Evolutionary conservation across 768 basidiomycete genomes (phyloP), one percentile per base, ranked within the genome.

Genomic region (Coprinellus micaceus): DNA sequence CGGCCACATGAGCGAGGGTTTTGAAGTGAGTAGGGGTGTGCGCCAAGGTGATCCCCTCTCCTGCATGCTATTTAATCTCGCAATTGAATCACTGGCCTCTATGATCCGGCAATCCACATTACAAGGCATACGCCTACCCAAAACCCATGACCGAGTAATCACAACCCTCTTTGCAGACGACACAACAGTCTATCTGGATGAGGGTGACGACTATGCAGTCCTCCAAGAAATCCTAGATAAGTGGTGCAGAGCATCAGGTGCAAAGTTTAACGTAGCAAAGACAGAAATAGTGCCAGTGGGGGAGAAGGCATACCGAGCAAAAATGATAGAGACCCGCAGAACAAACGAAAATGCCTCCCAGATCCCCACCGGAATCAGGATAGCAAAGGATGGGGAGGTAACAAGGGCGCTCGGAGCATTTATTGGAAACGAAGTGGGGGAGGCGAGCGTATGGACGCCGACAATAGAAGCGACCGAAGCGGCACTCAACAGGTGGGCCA

Each of bases 181-280:
- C 58, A 77, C 75, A 7, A 70, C 69, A 1, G 67, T 69, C 0
- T 75, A 65, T 58, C 68, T 79, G 0, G 61, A 60, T 2, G 61
- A 66, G 39, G 10, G 55, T 0, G 75, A 79, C 47, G 46, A 61
- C 5, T 69, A 68, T 11, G 43, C 50, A 0, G 56, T 55, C 0
- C 66, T 80, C 0, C 30, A 60, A 2, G 0, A 29, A 0, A 65
- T 78, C 1, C 73, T 79, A 0, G 25, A 66, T 0, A 39, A 36
- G 0, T 82, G 79, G 79, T 81, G 75, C 55, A 19, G 17, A 0
- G 76, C 73, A 12, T 72, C 74, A 13, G 58, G 67, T 0, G 78
- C 77, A 0, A 74, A 71, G 41, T 80, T 79, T 52, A 80, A 79
- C 48, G 58, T 61, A 0, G 50, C 48, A 0, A 81, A 81, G 61